A percentile compares a stretch with the other conserved stretches of the same genome.
These are phyloP conservation scores for Marvania coccoides DNA, from an alignment of 139 green algal species.

Conservation along the genomic window DNA sequence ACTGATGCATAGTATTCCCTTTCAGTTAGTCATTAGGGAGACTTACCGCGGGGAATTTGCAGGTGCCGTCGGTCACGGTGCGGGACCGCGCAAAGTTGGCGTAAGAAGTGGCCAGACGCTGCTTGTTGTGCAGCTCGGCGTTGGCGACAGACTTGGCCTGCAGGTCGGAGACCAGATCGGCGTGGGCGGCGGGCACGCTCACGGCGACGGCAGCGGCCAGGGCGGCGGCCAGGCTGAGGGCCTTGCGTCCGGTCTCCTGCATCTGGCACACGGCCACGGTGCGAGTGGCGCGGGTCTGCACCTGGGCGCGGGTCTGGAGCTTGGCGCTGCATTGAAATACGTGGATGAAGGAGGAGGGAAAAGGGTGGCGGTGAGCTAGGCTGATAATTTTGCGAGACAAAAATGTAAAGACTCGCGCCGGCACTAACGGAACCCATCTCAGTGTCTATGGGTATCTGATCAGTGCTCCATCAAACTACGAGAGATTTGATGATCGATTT, in stretches of 20 bases:
- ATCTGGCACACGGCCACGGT: background rate
- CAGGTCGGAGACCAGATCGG: constrained; percentile 41
- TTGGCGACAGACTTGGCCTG: constrained; percentile 53
- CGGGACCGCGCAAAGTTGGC: constrained; percentile 54
- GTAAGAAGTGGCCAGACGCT: constrained; percentile 53
- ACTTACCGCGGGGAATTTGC: constrained; percentile 39
- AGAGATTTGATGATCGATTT: too few relatives aligned
- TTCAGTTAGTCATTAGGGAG: too few relatives aligned
- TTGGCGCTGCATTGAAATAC: constrained; percentile 2
- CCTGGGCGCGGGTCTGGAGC: background rate
- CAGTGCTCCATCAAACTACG: too few relatives aligned
- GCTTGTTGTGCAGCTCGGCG: constrained; percentile 67
- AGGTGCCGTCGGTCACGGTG: constrained; percentile 57
- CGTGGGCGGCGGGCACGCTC: background rate
- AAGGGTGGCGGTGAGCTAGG: too few relatives aligned
- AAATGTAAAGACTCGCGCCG: too few relatives aligned
- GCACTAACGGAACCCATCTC: too few relatives aligned
- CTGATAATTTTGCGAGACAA: too few relatives aligned
- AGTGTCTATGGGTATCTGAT: too few relatives aligned
- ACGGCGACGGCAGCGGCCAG: background rate
- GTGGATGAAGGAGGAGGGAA: background rate
- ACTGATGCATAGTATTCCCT: too few relatives aligned
- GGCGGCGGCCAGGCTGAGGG: background rate
- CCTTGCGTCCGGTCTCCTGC: background rate
- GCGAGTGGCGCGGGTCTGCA: background rate